Base-by-base conservation (phyloP, 805 yeast species). In the Myxozyma melibiosi region DNA sequence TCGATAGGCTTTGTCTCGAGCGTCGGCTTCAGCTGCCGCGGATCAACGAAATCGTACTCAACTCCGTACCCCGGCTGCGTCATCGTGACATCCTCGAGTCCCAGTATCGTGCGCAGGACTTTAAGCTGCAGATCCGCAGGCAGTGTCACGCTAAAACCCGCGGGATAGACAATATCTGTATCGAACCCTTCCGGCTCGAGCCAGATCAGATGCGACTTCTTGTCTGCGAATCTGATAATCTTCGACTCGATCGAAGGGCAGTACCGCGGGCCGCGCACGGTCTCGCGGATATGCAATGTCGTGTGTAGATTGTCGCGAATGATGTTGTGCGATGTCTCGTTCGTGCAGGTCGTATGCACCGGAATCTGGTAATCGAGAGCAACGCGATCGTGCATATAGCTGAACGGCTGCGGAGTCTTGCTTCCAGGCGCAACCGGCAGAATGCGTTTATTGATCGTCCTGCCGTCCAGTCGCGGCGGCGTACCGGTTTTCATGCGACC, bases 11-110 rank as follows among this genome's bases (percentile, higher is more conserved):
- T 90, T 0, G 98, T 89, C 68, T 92, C 96, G 45, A 94, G 72
- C 0, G 95, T 87, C 43, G 77, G 79, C 52, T 78, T 78, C 54
- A 94, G 76, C 67, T 91, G 96, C 62, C 96, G 79, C 1, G 99
- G 99, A 68, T 94, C 97, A 28, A 94, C 85, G 70, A 89, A 94
- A 68, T 94, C 99, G 69, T 94, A 94, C 71, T 94, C 99, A 1
- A 94, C 99, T n/a, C 99, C 99, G 69, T 94, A 94, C 0, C 97
- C 99, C 0, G 97, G 97, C 68, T 91, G 97, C 11, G 86, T 69
- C 88, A 94, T 89, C n/a, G 74, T 76, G 0, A 87, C 97, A 63
- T 88, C 83, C 66, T 89, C 96, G 48, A 96, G 80, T 0, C 99
- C 99, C 3, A 90, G 87, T 59, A 94, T 88, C 75, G 89, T 74